Evolutionary conservation across 2,329 filamentous ascomycete species (phyloP), one percentile per base, ranked within the genome.

Genomic region (Fusarium haematococcum): DNA sequence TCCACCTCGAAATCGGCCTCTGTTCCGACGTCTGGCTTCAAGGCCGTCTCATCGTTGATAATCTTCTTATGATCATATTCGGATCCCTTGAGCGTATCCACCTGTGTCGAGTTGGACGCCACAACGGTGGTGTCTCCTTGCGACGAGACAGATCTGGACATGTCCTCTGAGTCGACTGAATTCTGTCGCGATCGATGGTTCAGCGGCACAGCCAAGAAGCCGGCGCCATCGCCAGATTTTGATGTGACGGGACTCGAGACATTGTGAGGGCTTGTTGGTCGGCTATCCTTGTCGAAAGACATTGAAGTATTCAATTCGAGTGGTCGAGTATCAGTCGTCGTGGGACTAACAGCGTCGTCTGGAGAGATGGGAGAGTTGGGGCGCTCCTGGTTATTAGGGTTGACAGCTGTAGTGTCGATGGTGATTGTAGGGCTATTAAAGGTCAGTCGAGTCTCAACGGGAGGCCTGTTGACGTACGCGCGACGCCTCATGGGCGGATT

Each of bases 1-100:
- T 92, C 88, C 13, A 96, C 91, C 16, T 90, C 78, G 77, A 97
- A 98, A 71, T 96, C 94, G 20, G 85, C 87, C 80, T 95, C 93
- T 62, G 91, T 93, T 8, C 94, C 93, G 41, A 90, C 88, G 79
- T 97, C 94, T 0, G 95, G 93, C 59, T 88, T 90, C 70, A 98
- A 84, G 0, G 94, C 94, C 71, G 92, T 89, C 52, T 89, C 84
- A 67, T 94, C 91, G 65, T 88, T 90, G 77, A 91, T 88, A 41
- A 94, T 87, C 67, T 88, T 87, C 25, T 88, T 84, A 71, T 88
- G 87, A 56, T 86, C 84, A 45, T 85, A 78, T 74, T 83, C 70
- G 71, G 80, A 76, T 64, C 75, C 65, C 77, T 83, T 76, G 61
- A 80, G 79, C 73, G 85, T 86, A 35, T 86, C 85, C 33, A 81